A percentile compares a stretch with the other conserved stretches of the same genome.
phyloP scores from a whole-genome alignment of 1,284 basidiomycete genomes.

The Erythrobasidium hasegawianum region DNA sequence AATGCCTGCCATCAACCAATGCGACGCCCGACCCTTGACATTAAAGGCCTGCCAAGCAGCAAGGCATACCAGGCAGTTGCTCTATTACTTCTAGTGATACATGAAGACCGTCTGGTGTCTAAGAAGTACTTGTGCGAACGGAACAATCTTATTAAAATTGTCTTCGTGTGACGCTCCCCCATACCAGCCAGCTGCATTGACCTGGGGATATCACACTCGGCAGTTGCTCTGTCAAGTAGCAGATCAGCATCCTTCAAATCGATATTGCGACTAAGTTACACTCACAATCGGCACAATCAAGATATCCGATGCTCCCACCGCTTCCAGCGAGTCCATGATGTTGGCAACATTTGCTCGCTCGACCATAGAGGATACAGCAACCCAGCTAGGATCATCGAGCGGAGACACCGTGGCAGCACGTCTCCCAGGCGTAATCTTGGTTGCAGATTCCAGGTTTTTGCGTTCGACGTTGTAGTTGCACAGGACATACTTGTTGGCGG shows the following conservation, averaged over 20 bases:
- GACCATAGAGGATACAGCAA: constrained; percentile 89
- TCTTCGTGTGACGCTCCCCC: too few relatives aligned
- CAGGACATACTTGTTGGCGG: constrained; percentile 79
- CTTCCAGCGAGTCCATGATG: constrained; percentile 84
- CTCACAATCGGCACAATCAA: constrained; percentile 83
- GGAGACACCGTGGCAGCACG: constrained; percentile 85
- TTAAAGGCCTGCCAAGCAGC: too few relatives aligned
- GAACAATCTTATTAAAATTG: too few relatives aligned
- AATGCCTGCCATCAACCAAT: too few relatives aligned
- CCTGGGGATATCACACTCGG: constrained; percentile 2
- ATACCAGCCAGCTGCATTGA: too few relatives aligned
- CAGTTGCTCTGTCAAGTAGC: constrained; percentile 17
- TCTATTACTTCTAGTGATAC: too few relatives aligned
- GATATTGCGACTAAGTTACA: too few relatives aligned
- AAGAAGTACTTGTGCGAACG: too few relatives aligned
- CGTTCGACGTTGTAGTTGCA: constrained; percentile 88
- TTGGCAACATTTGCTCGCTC: constrained; percentile 75
- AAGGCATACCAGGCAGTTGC: too few relatives aligned
- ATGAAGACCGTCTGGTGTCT: too few relatives aligned
- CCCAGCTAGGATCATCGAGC: constrained; percentile 76
- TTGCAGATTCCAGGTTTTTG: constrained; percentile 61
- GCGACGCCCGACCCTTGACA: too few relatives aligned
- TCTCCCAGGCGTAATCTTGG: constrained; percentile 78
- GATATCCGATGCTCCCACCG: constrained; percentile 77
- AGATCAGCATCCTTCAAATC: too few relatives aligned